Conservation (phyloP, 129 eudicot genomes). For the Deinandra increscens region DNA sequence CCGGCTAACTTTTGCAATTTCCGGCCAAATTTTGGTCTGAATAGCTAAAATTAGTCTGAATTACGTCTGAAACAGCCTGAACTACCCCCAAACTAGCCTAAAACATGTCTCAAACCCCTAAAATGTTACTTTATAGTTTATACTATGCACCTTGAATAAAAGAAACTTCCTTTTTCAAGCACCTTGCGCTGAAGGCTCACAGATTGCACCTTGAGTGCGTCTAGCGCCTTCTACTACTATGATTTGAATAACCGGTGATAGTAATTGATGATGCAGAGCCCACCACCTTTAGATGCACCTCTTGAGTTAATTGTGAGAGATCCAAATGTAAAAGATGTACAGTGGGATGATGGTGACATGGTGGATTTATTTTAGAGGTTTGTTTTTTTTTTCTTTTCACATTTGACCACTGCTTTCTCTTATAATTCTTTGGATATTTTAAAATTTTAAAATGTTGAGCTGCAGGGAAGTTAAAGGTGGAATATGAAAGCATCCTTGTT, state of each 20-base stretch:
- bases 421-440: background rate
- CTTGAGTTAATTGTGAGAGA: conserved; percentile 72
- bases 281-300: conserved; percentile 85
- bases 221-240: too few relatives aligned
- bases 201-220: too few relatives aligned
- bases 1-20: too few relatives aligned
- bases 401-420: background rate
- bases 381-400: background rate
- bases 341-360: conserved; percentile 87
- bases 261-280: conserved; percentile 43
- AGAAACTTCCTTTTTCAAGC: too few relatives aligned
- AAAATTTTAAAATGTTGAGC: background rate
- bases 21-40: too few relatives aligned
- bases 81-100: too few relatives aligned
- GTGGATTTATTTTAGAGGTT: conserved; percentile 76
- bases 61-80: too few relatives aligned
- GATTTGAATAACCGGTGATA: background rate
- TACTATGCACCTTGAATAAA: too few relatives aligned
- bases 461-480: conserved; percentile 19
- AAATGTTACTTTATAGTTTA: too few relatives aligned
- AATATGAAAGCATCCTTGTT: conserved; percentile 15
- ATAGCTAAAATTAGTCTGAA: too few relatives aligned
- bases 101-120: too few relatives aligned
- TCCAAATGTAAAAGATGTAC: conserved; percentile 50
- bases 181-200: too few relatives aligned